Evolutionary conservation across 352 stramenopile species (phyloP), one percentile per base, ranked within the genome.

Genomic region (Globisporangium camurandrum): DNA sequence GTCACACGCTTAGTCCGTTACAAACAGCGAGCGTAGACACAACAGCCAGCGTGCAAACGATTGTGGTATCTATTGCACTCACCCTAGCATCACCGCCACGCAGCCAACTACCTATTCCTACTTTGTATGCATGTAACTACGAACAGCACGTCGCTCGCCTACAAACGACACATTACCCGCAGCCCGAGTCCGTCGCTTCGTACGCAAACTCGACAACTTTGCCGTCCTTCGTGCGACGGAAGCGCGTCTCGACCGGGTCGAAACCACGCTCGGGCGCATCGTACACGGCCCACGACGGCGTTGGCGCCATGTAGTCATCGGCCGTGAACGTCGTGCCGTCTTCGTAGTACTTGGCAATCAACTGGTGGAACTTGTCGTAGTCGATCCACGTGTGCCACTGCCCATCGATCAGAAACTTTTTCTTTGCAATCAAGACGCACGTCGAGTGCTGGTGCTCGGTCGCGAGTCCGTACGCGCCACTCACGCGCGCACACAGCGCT

Each of bases 311-410:
- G 67, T 99, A 99, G 61, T 99, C 95, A 46, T 92, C 75, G 0
- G 95, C 87, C 14, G 66, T 84, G 67, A 98, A 99, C 27, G 69
- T 55, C 48, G 66, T 80, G 40, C 84, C 84, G 51, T 91, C 75
- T 45, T 85, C 63, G 62, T 95, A 92, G 68, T 76, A 94, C 56
- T 75, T 69, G 34, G 67, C 56, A 22, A 94, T 75, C n/a, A 94
- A 71, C 36, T 93, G 73, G 51, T 98, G 88, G 56, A 98, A 99
- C 54, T 95, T 96, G 34, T 96, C 83, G 66, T 98, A 99, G 73
- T 99, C 88, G 62, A 99, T 99, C 97, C 97, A 99, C 41, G 97
- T 99, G 64, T 97, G 86, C 97, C 97, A 99, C 50, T 87, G 75
- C 60, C 86, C 89, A 22, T 95, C 77, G 26, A 82, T 79, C 53